Evolutionary conservation across 352 stramenopile genomes (phyloP), one percentile per base, ranked within the genome.

Genomic region (Pythium aquatile): DNA sequence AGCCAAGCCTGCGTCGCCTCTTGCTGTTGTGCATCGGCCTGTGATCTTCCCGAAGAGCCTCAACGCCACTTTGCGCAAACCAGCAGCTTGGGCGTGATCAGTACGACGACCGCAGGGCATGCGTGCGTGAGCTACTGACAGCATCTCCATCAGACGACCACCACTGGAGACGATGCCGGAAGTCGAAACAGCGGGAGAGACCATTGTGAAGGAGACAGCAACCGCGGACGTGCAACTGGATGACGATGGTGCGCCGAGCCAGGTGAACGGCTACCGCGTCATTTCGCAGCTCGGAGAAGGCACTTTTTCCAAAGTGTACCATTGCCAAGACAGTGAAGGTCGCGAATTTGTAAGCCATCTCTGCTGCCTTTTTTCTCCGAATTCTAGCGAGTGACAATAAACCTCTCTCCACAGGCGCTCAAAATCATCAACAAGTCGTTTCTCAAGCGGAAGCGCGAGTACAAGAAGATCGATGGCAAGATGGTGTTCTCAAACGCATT

Each of bases 391-490:
- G 20, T 51, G 35, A 28, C 11, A 59, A 26, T 6, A 16, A 46
- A 7, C 20, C 20, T 24, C 20, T 24, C 20, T 16, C 11, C 20
- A 20, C 55, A 94, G 83, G 85, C 85, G 5, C 73, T 94, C 37
- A 94, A 94, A 55, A 74, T 91, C 54, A 72, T 94, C n/a, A 91
- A 92, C 69, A 94, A 92, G 51, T 94, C 83, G 20, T 91, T 92
- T 44, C 66, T 94, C 33, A 92, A 94, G 73, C 81, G 81, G 46
- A 92, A 92, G 57, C 79, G 85, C 49, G 85, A 94, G 69, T 91
- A 85, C 73, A 92, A 94, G 40, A 81, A 79, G 37, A 72, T 94
- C 6, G 75, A 84, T 37, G 81, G 85, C 30, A 90, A 90, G 35
- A 84, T 91, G 56, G 80, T 92, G 13, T 76, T 91, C 14, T 91